Percentiles rank a stretch among this genome's conserved stretches.
These are phyloP conservation scores for Vaccinium macrocarpon DNA, from an alignment of 148 eudicot genomes.

Conservation along the genomic window DNA sequence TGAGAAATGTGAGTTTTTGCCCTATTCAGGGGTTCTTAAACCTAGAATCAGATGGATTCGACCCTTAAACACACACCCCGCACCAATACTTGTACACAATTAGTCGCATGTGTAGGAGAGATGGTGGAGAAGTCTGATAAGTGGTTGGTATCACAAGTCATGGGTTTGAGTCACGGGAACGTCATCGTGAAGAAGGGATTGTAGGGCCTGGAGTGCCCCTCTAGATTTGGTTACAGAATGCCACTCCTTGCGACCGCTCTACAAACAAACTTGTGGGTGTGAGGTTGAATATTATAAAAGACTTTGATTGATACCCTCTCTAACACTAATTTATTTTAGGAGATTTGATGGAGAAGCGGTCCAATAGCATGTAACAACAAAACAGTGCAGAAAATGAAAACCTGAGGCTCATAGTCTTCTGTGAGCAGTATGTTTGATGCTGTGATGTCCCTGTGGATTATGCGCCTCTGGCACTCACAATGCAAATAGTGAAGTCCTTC, in stretches of 20 bases:
- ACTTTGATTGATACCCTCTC: too few species aligned
- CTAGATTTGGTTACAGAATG: too few species aligned
- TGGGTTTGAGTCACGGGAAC: too few species aligned
- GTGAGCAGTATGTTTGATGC: slow-evolving; percentile 82
- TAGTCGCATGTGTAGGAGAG: background rate
- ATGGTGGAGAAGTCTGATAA: too few species aligned
- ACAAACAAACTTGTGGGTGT: too few species aligned
- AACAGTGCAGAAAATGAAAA: slow-evolving; percentile 14
- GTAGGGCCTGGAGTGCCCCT: too few species aligned
- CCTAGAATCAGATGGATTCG: background rate
- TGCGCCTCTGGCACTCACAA: slow-evolving; percentile 74
- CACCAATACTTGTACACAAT: background rate
- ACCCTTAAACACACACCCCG: background rate
- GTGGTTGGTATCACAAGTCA: too few species aligned
- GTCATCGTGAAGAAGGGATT: too few species aligned
- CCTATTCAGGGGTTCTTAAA: background rate
- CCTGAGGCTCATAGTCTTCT: slow-evolving; percentile 77
- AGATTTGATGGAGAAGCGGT: too few species aligned
- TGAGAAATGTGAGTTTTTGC: background rate
- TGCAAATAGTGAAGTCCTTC: slow-evolving; percentile 84
- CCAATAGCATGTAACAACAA: background rate
- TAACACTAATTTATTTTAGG: too few species aligned
- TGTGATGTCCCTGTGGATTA: slow-evolving; percentile 91
- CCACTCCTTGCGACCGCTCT: too few species aligned
- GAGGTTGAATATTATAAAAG: too few species aligned